These are phyloP conservation scores for Berkeleyomyces rouxiae DNA, from an alignment of 2,329 filamentous ascomycete genomes.

Conservation along the genomic window DNA sequence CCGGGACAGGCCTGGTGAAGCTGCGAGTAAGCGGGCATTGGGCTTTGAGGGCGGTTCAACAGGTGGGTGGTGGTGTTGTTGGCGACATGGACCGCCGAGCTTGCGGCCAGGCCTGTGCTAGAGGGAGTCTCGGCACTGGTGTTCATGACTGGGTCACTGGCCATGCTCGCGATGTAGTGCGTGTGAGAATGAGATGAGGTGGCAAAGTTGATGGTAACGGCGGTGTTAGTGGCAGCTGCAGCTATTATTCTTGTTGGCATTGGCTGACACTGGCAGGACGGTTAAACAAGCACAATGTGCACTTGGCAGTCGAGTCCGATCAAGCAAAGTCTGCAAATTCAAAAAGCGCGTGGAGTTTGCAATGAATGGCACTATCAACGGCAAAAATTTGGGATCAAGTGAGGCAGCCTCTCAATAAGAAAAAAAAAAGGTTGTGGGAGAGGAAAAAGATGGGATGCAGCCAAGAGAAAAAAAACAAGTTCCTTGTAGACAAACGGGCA, in stretches of 20 bases:
- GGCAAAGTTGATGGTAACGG: not conserved
- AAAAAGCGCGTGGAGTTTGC: not conserved
- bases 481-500: not conserved
- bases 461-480: not conserved
- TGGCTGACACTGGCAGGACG: not conserved
- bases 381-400: not conserved
- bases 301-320: not conserved
- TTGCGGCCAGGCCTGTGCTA: too few relatives aligned
- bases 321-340: not conserved
- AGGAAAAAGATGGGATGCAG: not conserved
- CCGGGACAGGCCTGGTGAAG: not conserved
- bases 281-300: not conserved
- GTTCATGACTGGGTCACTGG: not conserved
- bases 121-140: not conserved
- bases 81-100: not conserved
- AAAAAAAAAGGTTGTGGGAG: not conserved
- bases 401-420: not conserved
- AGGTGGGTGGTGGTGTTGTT: not conserved
- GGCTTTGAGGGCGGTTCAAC: not conserved
- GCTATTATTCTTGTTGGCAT: not conserved
- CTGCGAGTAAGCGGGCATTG: not conserved
- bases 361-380: not conserved
- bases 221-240: not conserved
- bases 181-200: not conserved
- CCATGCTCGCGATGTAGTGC: not conserved